Conservation (phyloP, 2,329 filamentous ascomycete species). For the Diplodia seriata region DNA sequence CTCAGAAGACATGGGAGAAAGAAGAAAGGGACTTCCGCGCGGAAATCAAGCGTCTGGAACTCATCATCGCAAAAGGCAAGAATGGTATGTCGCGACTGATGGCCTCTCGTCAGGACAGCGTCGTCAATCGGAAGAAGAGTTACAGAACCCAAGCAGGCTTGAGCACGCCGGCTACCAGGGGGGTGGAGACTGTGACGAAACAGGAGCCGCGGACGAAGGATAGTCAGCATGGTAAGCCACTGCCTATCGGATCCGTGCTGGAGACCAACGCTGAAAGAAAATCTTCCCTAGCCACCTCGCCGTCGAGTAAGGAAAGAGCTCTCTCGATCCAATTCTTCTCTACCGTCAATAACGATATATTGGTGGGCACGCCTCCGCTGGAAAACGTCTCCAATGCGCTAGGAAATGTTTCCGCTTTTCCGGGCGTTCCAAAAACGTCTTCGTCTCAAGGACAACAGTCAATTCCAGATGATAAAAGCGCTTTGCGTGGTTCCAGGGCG, state of each 20-base stretch:
- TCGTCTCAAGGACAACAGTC: not conserved
- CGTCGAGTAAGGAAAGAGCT: constrained; percentile 42
- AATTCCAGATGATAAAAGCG: not conserved
- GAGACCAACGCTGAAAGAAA: not conserved
- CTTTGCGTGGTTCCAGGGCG: not conserved
- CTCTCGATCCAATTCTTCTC: constrained; percentile 36
- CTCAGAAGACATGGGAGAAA: not conserved
- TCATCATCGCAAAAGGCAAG: constrained; percentile 52
- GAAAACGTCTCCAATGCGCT: constrained; percentile 3
- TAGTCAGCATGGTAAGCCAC: constrained; percentile 4
- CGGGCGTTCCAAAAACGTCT: not conserved
- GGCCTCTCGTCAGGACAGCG: constrained; percentile 51
- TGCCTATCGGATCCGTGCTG: not conserved
- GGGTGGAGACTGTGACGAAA: constrained; percentile 37
- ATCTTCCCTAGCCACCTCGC: constrained; percentile 30
- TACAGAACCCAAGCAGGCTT: not conserved
- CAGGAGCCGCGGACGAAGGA: constrained; percentile 10
- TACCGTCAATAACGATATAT: constrained; percentile 2
- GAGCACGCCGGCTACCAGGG: not conserved
- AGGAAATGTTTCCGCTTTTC: constrained; percentile 12
- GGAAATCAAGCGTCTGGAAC: constrained; percentile 43
- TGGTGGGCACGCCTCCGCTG: constrained; percentile 22
- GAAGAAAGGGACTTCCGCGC: constrained; percentile 9
- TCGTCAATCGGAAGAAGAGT: constrained; percentile 44
- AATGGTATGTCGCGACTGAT: constrained; percentile 52